A percentile compares a stretch with the other conserved stretches of the same genome.
Conservation (phyloP, 2,329 filamentous ascomycete genomes). For the Trichoderma atrobrunneum region DNA sequence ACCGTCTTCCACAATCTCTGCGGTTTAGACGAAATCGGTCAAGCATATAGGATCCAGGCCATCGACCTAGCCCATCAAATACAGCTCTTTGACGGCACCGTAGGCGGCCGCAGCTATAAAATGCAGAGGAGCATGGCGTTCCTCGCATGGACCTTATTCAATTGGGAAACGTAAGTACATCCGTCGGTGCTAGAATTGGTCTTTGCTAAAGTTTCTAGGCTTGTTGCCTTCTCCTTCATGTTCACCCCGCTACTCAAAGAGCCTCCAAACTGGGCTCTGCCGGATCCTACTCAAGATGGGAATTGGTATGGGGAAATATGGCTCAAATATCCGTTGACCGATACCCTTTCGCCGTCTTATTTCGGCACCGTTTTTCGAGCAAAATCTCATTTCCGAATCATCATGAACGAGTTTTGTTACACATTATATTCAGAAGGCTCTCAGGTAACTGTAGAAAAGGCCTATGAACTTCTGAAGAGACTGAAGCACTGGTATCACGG, state of each 20-base stretch:
- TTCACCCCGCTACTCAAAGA: not conserved
- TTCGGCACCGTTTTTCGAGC: not conserved
- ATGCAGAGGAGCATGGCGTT: constrained; percentile 3
- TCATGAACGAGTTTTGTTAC: not conserved
- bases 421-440: not conserved
- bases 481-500: not conserved
- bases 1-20: constrained; percentile 12
- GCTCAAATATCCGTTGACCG: not conserved
- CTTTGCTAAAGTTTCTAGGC: not conserved
- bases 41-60: not conserved
- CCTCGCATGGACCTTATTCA: constrained; percentile 11
- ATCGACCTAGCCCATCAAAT: not conserved
- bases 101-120: not conserved
- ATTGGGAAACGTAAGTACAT: constrained; percentile 8
- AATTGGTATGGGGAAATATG: constrained; percentile 9
- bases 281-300: not conserved
- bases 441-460: not conserved
- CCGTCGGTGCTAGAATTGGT: not conserved
- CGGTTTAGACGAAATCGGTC: not conserved
- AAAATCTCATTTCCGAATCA: not conserved
- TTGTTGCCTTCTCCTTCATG: not conserved
- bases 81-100: not conserved
- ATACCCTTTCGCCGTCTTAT: not conserved
- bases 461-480: not conserved
- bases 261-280: not conserved